Conservation (phyloP, 176 grass and related monocot species). For the Zea mays region Zm-B73-REFERENCE-NAM-5.0 NC_050100.1:217042001-217042500, state of each 20-base stretch:
- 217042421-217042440: too few species aligned
- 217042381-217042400: too few species aligned
- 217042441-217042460: too few species aligned
- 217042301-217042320: slow-evolving; percentile 10
- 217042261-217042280: slow-evolving; percentile 23
- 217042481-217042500: too few species aligned
- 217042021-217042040: too few species aligned
- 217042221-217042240: slow-evolving; percentile 28
- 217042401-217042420: too few species aligned
- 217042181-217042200: not conserved
- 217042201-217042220: not conserved
- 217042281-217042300: slow-evolving; percentile 37
- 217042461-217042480: too few species aligned
- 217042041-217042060: too few species aligned
- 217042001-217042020: too few species aligned
- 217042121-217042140: not conserved
- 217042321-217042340: not conserved
- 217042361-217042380: too few species aligned
- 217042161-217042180: not conserved
- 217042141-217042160: not conserved
- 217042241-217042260: slow-evolving; percentile 36
- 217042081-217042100: not conserved
- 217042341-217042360: slow-evolving; percentile 32
- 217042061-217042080: too few species aligned
- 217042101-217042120: not conserved